Base-by-base conservation (phyloP, 352 stramenopile genomes). In the Phytophthora tubulina region DNA sequence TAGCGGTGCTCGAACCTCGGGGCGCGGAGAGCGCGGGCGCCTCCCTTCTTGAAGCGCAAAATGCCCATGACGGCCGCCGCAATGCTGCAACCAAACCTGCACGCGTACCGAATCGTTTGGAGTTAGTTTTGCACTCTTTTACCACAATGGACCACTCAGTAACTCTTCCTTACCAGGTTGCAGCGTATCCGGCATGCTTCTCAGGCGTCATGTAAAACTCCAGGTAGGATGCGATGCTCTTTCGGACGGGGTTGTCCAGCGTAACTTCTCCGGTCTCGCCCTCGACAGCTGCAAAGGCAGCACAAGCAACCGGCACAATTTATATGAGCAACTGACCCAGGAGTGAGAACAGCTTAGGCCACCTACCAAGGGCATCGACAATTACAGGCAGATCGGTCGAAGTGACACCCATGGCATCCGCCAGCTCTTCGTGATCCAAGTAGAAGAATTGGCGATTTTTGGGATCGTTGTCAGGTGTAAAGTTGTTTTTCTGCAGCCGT, bases 121-220 rank as follows among this genome's bases (percentile, higher is more conserved):
- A 44, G 33, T 63, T 52, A 71, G 44, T 50, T 27, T 59, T 32
- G 11, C 6, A 41, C 30, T 45, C 11, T 2, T 31, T 14, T 33
- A 60, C 17, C 13, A 52, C 13, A 44, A 54, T 27, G 7, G 32
- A 27, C 46, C 14, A 33, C 27, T 63, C 33, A 56, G 35, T 38
- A 66, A 27, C 17, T 44, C 5, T 7, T 44, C 38, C 79, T 48
- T 85, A 96, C 89, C 89, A 96, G 5, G 88, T 96, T 30, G 79
- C 84, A 3, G 89, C 89, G 53, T 96, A 96, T 39, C 84, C 88
- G 4, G 85, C 88, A 71, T 96, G 89, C 72, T 95, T 96, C 54
- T 88, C 79, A 27, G 89, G 89, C 6, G 89, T 95, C 89, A 96
- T 96, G 86, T 96, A 95, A 65, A 96, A 96, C 52, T 93, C 86